A percentile compares a stretch with the other conserved stretches of the same genome.
phyloP scores from a whole-genome alignment of 129 eudicot species.

The Deinandra increscens region DNA sequence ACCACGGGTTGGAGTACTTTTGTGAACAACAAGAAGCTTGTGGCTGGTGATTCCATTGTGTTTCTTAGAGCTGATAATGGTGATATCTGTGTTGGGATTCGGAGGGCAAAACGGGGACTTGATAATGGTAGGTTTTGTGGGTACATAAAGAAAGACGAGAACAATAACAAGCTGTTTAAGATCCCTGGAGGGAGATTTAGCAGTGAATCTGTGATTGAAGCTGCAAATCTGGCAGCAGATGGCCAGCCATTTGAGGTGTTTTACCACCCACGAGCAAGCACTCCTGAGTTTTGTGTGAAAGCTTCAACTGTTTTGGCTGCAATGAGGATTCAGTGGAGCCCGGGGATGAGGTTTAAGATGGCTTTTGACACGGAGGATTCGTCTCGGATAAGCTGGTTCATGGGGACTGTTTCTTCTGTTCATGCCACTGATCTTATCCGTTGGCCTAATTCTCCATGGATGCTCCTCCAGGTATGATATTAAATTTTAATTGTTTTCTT shows the following conservation, averaged over 20 bases:
- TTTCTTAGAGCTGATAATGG: conserved; percentile 66
- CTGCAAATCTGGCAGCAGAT: conserved; percentile 51
- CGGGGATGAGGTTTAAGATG: conserved; percentile 96
- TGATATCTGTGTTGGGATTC: conserved; percentile 72
- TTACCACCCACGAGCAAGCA: conserved; percentile 54
- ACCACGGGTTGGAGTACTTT: conserved; percentile 88
- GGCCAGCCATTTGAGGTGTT: conserved; percentile 75
- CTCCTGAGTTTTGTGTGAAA: conserved; percentile 83
- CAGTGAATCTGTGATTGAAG: conserved; percentile 58
- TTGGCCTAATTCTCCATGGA: conserved; percentile 69
- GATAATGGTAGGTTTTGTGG: conserved; percentile 35
- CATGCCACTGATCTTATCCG: conserved; percentile 25
- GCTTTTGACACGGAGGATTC: conserved; percentile 95
- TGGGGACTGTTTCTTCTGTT: conserved; percentile 66
- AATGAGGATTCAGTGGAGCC: conserved; percentile 71
- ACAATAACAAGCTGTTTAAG: conserved; percentile 19
- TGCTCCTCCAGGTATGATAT: conserved; percentile 68
- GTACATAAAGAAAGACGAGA: conserved; percentile 15
- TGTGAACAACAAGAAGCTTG: conserved; percentile 65
- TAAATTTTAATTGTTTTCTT: background rate
- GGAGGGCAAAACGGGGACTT: conserved; percentile 67
- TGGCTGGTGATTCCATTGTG: conserved; percentile 80
- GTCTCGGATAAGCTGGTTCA: conserved; percentile 83
- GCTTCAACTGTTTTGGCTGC: conserved; percentile 55
- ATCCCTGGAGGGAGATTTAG: conserved; percentile 33